Conservation (phyloP, 2,329 filamentous ascomycete genomes). For the Gyromitra esculenta region DNA sequence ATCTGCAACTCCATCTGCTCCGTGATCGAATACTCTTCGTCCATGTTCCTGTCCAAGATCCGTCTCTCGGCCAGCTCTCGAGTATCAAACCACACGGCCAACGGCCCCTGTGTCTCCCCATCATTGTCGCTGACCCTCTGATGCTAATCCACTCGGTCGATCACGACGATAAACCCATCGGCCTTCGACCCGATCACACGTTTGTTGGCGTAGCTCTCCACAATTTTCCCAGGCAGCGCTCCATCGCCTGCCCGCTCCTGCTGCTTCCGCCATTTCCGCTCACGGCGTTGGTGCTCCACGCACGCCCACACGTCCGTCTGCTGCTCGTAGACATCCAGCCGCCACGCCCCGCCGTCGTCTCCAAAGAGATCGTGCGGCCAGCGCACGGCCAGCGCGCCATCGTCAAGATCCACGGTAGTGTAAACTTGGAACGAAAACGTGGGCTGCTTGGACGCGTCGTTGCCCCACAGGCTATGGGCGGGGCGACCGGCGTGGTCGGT, state of each 20-base stretch:
- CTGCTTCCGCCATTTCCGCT: constrained; percentile 14
- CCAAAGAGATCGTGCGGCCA: not conserved
- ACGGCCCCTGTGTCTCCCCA: not conserved
- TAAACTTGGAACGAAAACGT: constrained; percentile 26
- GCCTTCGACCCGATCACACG: not conserved
- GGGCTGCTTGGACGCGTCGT: not conserved
- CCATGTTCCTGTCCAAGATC: not conserved
- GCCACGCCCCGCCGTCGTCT: not conserved
- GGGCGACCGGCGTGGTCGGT: constrained; percentile 9
- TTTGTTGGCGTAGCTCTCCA: not conserved
- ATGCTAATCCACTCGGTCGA: constrained; percentile 13
- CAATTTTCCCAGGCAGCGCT: not conserved
- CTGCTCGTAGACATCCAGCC: constrained; percentile 11
- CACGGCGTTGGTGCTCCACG: constrained; percentile 3
- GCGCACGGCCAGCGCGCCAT: not conserved
- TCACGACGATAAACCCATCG: not conserved
- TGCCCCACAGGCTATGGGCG: not conserved
- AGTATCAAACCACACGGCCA: constrained; percentile 20
- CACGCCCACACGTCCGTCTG: constrained; percentile 15
- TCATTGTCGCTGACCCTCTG: not conserved
- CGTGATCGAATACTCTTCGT: not conserved
- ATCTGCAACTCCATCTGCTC: constrained; percentile 1
- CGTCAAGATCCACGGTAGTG: not conserved
- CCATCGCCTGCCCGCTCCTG: not conserved
- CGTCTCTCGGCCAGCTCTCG: not conserved